Evolutionary conservation across 2,329 filamentous ascomycete species (phyloP).

Genomic region (Neofusicoccum kwambonambiense): DNA sequence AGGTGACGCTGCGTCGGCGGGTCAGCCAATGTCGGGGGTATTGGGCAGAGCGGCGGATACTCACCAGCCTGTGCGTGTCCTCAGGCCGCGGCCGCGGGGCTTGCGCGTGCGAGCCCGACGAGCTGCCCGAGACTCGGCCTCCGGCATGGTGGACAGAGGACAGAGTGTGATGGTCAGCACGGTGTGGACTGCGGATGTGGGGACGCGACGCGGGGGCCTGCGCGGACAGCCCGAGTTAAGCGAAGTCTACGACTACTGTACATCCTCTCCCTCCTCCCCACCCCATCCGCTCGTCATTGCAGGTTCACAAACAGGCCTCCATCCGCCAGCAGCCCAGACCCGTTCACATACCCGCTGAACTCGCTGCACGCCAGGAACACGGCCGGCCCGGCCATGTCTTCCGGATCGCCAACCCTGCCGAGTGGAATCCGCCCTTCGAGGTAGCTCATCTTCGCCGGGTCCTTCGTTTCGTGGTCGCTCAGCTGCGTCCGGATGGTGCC

Average conservation of each 20-base stretch:
- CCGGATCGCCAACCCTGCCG: not conserved
- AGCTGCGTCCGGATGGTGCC: not conserved
- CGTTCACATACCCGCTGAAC: not conserved
- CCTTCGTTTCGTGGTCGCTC: not conserved
- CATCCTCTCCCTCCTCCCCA: too few relatives aligned
- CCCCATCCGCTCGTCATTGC: not conserved
- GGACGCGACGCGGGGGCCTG: not conserved
- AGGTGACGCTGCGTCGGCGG: constrained; percentile 38
- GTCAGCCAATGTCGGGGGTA: not conserved
- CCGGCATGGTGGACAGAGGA: not conserved
- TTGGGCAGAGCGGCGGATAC: not conserved
- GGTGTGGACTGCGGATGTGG: not conserved
- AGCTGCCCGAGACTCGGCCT: not conserved
- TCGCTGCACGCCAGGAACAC: not conserved
- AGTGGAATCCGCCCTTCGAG: not conserved
- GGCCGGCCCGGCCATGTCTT: not conserved
- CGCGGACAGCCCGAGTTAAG: too few relatives aligned
- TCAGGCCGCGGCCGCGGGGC: constrained; percentile 43
- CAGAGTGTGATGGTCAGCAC: not conserved
- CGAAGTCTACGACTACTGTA: too few relatives aligned
- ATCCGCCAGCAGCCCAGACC: not conserved
- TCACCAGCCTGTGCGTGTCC: constrained; percentile 46
- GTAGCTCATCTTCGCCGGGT: not conserved
- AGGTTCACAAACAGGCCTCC: not conserved
- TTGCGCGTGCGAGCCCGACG: constrained; percentile 28